Base-by-base conservation (phyloP, 23 red algal genomes). In the Gracilaria caudata region DNA sequence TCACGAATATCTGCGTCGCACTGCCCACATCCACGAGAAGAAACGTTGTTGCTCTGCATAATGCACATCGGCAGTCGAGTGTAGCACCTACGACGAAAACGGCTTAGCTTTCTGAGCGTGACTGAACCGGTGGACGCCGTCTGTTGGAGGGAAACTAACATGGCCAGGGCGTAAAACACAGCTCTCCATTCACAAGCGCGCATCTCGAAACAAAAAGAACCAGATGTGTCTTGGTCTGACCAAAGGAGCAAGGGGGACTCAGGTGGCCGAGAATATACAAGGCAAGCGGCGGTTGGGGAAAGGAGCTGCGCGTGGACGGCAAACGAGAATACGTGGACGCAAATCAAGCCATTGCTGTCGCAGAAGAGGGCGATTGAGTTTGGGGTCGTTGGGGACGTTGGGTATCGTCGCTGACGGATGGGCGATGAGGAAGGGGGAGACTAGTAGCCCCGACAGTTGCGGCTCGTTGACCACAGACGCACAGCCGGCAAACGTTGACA, bases 61-160 rank as follows among this genome's bases (percentile, higher is more conserved):
- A 86, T 57, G 34, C 82, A 86, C 35, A 55, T 55, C 1, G 41
- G 25, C 60, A 86, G 24, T 14, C 47, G 37, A 29, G 39, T 46
- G 82, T 70, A 86, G 82, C 82, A 86, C 66, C 37, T 72, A 21
- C 82, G 82, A 16, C 66, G 82, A 55, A 55, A 73, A 20, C 70
- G 70, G 20, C 70, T 47, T 5, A 75, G 40, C 70, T 14, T 75
- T 25, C 14, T 17, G 43, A 75, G 70, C 20, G 70, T 46, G 37
- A 75, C 23, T 8, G 70, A 4, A 9, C 21, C 19, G 43, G 38
- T 26, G n/a, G 40, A 49, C 17, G 37, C 21, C 20, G 70, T 26
- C 20, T 49, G 43, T 1, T 28, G 21, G 4, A 75, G 70, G 0
- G 23, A 24, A 2, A 75, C 1, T 28, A 47, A 26, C 39, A 75